These are phyloP conservation scores for Persicaria tinctoria DNA, from an alignment of 148 eudicot species.

Conservation along the genomic window DNA sequence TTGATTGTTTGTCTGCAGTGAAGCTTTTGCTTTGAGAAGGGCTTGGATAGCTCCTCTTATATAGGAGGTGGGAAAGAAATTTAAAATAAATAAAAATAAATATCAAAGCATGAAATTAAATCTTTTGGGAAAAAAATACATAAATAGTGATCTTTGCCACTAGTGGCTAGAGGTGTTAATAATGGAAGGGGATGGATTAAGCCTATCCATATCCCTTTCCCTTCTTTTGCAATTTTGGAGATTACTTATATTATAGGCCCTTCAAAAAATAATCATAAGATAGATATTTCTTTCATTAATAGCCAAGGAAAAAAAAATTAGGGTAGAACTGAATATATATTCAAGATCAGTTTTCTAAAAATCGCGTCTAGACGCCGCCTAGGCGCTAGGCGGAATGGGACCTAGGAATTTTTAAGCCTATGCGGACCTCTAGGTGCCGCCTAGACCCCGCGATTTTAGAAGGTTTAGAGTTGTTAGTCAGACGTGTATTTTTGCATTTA, in stretches of 20 bases:
- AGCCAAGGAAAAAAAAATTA: no score
- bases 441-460: no score
- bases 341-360: no score
- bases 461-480: no score
- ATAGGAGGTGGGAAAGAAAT: not conserved
- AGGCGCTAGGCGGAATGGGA: no score
- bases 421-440: no score
- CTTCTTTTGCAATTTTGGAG: not conserved
- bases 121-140: not conserved
- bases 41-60: constrained; percentile 8
- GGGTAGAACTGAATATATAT: no score
- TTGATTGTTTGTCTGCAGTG: not conserved
- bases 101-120: not conserved
- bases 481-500: no score
- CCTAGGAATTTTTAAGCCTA: no score
- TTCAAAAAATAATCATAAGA: no score
- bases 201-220: constrained; percentile 9
- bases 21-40: constrained; percentile 4
- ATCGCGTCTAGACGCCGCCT: no score
- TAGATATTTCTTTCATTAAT: no score
- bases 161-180: constrained; percentile 10
- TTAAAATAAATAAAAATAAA: not conserved
- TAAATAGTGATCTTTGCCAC: not conserved
- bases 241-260: not conserved
- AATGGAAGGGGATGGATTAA: constrained; percentile 10